Evolutionary conservation across 371 early-diverging fungal species (phyloP).

Genomic region (Batkoa obscura): DNA sequence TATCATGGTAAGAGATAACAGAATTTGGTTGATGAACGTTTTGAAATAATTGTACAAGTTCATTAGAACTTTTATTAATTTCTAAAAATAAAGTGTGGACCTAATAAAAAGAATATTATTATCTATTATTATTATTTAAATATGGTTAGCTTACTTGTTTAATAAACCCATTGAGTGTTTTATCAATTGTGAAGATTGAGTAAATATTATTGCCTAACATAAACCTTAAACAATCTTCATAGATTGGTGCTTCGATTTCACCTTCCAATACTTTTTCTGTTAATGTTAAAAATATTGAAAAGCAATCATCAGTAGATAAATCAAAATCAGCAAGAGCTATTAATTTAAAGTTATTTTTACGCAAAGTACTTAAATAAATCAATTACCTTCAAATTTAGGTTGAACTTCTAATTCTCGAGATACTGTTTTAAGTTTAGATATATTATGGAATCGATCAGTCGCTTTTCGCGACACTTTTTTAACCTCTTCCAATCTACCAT

Average conservation of each 20-base stretch:
- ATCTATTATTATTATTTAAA: background rate
- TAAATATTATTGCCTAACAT: constrained; percentile 78
- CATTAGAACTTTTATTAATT: background rate
- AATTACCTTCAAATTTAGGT: constrained; percentile 24
- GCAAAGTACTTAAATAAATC: background rate
- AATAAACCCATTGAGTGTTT: constrained; percentile 49
- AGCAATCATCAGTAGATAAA: constrained; percentile 37
- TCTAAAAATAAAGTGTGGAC: background rate
- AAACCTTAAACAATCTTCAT: constrained; percentile 80
- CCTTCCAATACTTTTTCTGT: constrained; percentile 59
- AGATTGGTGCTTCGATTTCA: constrained; percentile 61
- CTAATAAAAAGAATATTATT: background rate
- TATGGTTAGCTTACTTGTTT: constrained; percentile 48
- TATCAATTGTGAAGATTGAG: constrained; percentile 71
- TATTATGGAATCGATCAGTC: constrained; percentile 11
- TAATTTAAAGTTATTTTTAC: background rate
- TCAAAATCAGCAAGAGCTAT: constrained; percentile 22
- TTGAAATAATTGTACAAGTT: background rate
- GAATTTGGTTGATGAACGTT: background rate
- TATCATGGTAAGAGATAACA: background rate
- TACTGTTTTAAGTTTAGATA: constrained; percentile 12
- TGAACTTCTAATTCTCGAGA: constrained; percentile 67
- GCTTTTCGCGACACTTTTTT: constrained; percentile 38
- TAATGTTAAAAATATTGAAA: constrained; percentile 46
- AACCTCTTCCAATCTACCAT: constrained; percentile 56